A percentile compares a stretch with the other conserved stretches of the same genome.
Conservation (phyloP, 345 rosid genomes). For the Syzygium grande region DNA sequence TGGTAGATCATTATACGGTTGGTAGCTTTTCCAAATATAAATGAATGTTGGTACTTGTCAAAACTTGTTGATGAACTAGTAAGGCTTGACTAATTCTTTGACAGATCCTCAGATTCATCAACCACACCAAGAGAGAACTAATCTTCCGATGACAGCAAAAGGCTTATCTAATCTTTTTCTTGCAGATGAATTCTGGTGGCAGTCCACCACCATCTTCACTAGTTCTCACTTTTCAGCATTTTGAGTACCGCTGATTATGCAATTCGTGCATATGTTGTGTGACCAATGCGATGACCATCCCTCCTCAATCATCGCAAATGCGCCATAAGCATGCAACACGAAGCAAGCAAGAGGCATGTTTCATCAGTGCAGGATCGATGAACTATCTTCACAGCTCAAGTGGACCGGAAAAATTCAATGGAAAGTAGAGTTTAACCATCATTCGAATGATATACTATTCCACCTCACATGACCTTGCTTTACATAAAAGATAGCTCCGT, state of each 20-base stretch:
- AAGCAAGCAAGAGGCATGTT: neutral
- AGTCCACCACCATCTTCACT: neutral
- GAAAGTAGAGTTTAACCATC: neutral
- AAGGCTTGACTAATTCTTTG: neutral
- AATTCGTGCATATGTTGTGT: neutral
- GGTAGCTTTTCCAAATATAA: neutral
- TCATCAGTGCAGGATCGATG: neutral
- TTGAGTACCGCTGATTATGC: neutral
- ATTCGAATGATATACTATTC: neutral
- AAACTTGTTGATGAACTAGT: neutral
- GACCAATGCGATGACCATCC: neutral
- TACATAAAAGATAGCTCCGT: neutral
- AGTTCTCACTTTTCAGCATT: neutral
- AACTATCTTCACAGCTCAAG: neutral
- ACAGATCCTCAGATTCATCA: neutral
- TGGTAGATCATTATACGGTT: neutral
- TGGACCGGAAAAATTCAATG: neutral
- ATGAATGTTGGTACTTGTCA: neutral
- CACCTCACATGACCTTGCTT: neutral
- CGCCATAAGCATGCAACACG: neutral
- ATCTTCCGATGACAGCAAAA: neutral
- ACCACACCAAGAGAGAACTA: neutral
- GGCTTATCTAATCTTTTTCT: neutral
- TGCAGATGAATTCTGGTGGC: neutral
- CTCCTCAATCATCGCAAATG: neutral